Evolutionary conservation across 129 eudicot species (phyloP), one percentile per base, ranked within the genome.

Genomic region (Scalesia atractyloides): DNA sequence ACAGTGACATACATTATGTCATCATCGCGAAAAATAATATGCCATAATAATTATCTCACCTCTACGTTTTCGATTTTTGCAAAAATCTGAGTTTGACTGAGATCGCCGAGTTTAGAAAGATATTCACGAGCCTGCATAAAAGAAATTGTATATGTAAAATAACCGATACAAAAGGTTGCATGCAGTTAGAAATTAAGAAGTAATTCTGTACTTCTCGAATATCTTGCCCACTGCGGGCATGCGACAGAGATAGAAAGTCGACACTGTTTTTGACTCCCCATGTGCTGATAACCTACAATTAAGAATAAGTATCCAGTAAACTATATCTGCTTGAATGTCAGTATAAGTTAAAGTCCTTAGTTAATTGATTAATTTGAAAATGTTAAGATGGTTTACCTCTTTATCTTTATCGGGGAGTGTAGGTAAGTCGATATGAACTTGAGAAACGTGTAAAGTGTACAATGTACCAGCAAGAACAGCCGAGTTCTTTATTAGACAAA

Each of bases 381-480:
- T 43, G 48, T 43, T 18, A 36, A 72, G 51, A 57, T 26, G 53
- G 39, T 51, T 48, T 81, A 87, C 96, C 94, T 83, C 91, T 79
- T 92, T 92, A 74, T 92, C 98, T 76, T 86, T 84, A 36, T 86
- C 98, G 17, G 91, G 77, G 39, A 92, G 98, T 34, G 98, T 92
- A 19, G 98, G 98, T 34, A 86, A 81, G 67, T 92, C 88, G 22
- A 92, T 92, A 65, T 70, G 98, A 60, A 92, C 75, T 66, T 82
- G 88, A 59, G 98, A 89, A 76, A 82, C 98, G 68, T 92, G 98
- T 72, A 92, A 80, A 46, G 98, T 92, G 85, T 82, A 92, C 83
- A 92, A 80, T 43, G 94, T 69, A 59, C 94, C 96, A 47, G 86
- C 78, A 72, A 92, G 82, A 24, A 91, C 87, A 47, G 96, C 98